Evolutionary conservation across 257 asterid species (phyloP).

Genomic region (Henckelia pumila): DNA sequence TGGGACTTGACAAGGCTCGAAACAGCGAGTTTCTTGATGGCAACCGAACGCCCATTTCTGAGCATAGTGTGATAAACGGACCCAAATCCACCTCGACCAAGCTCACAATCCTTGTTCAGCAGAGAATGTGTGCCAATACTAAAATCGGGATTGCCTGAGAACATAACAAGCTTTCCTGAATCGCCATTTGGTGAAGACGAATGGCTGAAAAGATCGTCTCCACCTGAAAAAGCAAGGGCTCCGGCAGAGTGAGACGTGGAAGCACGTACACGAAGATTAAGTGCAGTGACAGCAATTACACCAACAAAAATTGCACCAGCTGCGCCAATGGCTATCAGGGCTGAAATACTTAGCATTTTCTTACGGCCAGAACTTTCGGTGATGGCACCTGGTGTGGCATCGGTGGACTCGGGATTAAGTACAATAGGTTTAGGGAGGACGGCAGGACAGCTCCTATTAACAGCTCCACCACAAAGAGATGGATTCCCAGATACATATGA

Average conservation of each 20-base stretch:
- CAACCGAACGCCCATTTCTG: slow-evolving; percentile 55
- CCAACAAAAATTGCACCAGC: slow-evolving; percentile 89
- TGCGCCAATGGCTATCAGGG: slow-evolving; percentile 83
- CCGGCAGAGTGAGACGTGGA: slow-evolving; percentile 49
- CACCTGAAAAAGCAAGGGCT: slow-evolving; percentile 51
- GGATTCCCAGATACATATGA: slow-evolving; percentile 73
- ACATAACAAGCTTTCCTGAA: slow-evolving; percentile 90
- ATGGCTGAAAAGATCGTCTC: slow-evolving; percentile 57
- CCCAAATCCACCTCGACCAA: slow-evolving; percentile 91
- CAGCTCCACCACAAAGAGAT: slow-evolving; percentile 70
- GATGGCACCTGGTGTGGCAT: slow-evolving; percentile 45
- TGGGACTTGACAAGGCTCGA: slow-evolving; percentile 69
- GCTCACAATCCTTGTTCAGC: slow-evolving; percentile 69
- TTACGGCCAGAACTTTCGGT: slow-evolving; percentile 47
- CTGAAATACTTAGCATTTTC: slow-evolving; percentile 67
- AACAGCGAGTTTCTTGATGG: slow-evolving; percentile 77
- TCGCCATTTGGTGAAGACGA: slow-evolving; percentile 63
- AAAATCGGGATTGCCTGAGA: slow-evolving; percentile 77
- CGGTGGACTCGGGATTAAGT: slow-evolving; percentile 73
- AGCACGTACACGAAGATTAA: slow-evolving; percentile 61
- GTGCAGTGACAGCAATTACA: slow-evolving; percentile 62
- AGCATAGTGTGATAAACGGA: slow-evolving; percentile 59
- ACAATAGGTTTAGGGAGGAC: slow-evolving; percentile 85
- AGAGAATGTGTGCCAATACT: slow-evolving; percentile 63
- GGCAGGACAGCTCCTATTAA: slow-evolving; percentile 73